Evolutionary conservation across 2,329 filamentous ascomycete species (phyloP), one percentile per base, ranked within the genome.

Genomic region (Claviceps lovelessii): DNA sequence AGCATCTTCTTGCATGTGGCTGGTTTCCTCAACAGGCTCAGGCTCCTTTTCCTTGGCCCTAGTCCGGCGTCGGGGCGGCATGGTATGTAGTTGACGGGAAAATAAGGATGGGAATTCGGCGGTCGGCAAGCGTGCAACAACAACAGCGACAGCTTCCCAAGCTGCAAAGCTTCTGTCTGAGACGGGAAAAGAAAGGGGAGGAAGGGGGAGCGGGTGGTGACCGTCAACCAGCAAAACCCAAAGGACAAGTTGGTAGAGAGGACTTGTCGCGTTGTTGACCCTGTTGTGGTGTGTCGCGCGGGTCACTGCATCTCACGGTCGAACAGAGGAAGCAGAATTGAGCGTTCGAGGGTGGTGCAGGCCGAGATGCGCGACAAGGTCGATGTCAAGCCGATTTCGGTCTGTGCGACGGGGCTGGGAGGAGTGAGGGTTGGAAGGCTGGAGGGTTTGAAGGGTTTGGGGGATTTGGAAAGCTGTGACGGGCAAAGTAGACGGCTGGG

Each of bases 51-150:
- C 65, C 61, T 65, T 61, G 54, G 61, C 64, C 59, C 66, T 67
- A 57, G 64, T 61, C 60, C 68, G 65, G 61, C 67, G 67, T 62
- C 67, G 67, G 64, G 67, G 67, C 63, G 67, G 62, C 68, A 70
- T 70, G 61, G 56, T 64, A 63, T 59, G 61, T 52, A 47, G 44
- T 39, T 31, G 35, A 29, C 19, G 44, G 19, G 23, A 41, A 13
- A 15, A 39, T 37, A 3, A 59, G 59, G 51, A 55, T 56, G 55
- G 47, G 47, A 51, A 41, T 41, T 55, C 51, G 53, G 13, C 35
- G 42, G 53, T 56, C 33, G 23, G 56, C 33, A 53, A 53, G 33
- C n/a, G 51, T 49, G 28, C n/a, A 50, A 49, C 23, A 46, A 19
- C n/a, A 39, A 42, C 23, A 11, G 42, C 31, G 33, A 47, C 44